Base-by-base conservation (phyloP, 306 rosid species). In the Purshia tridentata region DNA sequence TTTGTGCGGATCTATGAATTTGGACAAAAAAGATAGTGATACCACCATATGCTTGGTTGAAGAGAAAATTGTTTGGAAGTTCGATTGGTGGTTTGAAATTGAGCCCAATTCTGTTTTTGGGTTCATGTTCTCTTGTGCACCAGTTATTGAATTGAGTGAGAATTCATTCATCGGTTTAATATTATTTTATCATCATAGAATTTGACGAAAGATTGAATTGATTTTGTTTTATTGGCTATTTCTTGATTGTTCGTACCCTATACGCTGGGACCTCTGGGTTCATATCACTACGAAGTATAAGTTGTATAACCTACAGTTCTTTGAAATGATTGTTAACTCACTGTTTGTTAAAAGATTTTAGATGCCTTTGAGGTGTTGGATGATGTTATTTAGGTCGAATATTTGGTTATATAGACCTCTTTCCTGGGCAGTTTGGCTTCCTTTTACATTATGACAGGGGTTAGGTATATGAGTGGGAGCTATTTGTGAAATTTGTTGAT, bases 1-100 rank as follows among this genome's bases (percentile, higher is more conserved):
- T 59, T 50, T 13, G 6, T 61, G 35, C 37, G 41, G 71, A 82
- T 82, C 76, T 56, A 20, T 10, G 52, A 57, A 55, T 68, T 67
- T 23, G 52, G 42, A 8, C 22, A 29, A 77, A 15, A 4, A 45
- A 9, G 67, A 53, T n/a, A 13, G 52, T 6, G 67, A 53, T n/a
- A 13, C 22, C 16, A 1, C 37, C 59, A 8, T 61, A 47, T 23
- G 63, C 50, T 56, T 69, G 65, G 14, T 18, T 35, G 60, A 1
- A 3, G 46, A 15, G 23, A 50, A 57, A 65, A 20, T 78, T 37
- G 44, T 16, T 6, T 39, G 37, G 18, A 23, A 51, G 48, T 16
- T 60, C 14, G 12, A 13, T 70, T 39, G 47, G 4, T 64, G 18
- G 66, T 9, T 39, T 35, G 6, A 50, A n/a, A 12, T 19, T 73